Evolutionary conservation across 129 eudicot genomes (phyloP).

Genomic region (Flaveria brownii): DNA sequence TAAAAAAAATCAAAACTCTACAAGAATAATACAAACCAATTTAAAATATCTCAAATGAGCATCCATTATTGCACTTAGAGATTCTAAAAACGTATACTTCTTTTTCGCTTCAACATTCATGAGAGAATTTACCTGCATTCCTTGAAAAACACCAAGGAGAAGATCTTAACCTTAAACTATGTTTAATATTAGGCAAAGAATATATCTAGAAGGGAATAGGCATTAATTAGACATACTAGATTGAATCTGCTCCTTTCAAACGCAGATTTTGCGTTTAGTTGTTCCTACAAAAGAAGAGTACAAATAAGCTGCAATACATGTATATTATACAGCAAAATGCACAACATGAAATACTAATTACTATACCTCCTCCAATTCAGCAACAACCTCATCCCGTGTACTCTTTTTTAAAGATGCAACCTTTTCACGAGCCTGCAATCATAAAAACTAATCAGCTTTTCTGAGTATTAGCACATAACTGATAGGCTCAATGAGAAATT

Average conservation of each 20-base stretch:
- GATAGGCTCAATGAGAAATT: constrained; percentile 5
- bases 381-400: constrained; percentile 84
- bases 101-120: constrained; percentile 88
- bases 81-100: constrained; percentile 91
- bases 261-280: constrained; percentile 82
- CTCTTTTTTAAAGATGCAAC: constrained; percentile 85
- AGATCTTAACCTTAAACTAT: constrained; percentile 33
- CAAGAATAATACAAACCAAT: constrained; percentile 50
- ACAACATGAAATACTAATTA: constrained; percentile 19
- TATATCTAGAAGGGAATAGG: constrained; percentile 15
- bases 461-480: not conserved
- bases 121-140: constrained; percentile 87
- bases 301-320: constrained; percentile 30
- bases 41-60: constrained; percentile 95
- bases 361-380: constrained; percentile 89
- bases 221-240: constrained; percentile 66
- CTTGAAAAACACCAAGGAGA: constrained; percentile 57
- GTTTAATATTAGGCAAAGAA: constrained; percentile 15
- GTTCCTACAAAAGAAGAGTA: constrained; percentile 55
- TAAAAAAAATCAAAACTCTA: not conserved
- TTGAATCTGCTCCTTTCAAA: constrained; percentile 96
- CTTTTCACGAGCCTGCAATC: constrained; percentile 86
- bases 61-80: constrained; percentile 97
- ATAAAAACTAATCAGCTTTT: not conserved
- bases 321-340: not conserved